A percentile compares a stretch with the other conserved stretches of the same genome.
Conservation (phyloP, 768 basidiomycete genomes). For the Glaciozyma martinii region DNA sequence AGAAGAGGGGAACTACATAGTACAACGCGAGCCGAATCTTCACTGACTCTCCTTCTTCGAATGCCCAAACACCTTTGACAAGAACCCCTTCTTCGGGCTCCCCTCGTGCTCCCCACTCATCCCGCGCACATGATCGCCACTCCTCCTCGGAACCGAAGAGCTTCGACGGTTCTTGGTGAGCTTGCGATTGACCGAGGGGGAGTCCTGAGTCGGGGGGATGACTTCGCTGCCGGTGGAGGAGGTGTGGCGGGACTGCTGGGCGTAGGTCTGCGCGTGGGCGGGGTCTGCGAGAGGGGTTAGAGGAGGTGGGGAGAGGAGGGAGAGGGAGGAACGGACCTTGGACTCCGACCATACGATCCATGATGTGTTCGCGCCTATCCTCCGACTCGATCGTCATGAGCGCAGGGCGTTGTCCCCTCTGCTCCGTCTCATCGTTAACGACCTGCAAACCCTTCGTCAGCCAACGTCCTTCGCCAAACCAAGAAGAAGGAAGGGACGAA, state of each 20-base stretch:
- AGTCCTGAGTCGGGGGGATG: no score
- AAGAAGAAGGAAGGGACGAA: background rate
- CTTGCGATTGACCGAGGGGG: no score
- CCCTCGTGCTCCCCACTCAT: background rate
- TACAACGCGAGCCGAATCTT: background rate
- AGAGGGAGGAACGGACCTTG: no score
- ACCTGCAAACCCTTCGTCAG: background rate
- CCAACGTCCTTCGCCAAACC: background rate
- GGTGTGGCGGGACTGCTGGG: no score
- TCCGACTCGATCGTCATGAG: background rate
- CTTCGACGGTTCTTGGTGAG: no score
- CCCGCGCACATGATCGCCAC: background rate
- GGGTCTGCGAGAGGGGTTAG: no score
- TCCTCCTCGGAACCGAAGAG: no score
- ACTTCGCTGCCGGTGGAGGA: no score
- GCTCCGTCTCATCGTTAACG: slow-evolving; percentile 5
- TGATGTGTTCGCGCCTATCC: background rate
- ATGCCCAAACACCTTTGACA: background rate
- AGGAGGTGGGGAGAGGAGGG: no score
- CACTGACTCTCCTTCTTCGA: background rate
- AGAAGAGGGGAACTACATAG: background rate
- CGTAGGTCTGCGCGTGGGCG: no score
- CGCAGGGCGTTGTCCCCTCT: background rate
- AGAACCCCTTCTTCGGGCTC: background rate
- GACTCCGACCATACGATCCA: no score